phyloP scores from a whole-genome alignment of 2,329 filamentous ascomycete species.

The Cryphonectria naterciae region DNA sequence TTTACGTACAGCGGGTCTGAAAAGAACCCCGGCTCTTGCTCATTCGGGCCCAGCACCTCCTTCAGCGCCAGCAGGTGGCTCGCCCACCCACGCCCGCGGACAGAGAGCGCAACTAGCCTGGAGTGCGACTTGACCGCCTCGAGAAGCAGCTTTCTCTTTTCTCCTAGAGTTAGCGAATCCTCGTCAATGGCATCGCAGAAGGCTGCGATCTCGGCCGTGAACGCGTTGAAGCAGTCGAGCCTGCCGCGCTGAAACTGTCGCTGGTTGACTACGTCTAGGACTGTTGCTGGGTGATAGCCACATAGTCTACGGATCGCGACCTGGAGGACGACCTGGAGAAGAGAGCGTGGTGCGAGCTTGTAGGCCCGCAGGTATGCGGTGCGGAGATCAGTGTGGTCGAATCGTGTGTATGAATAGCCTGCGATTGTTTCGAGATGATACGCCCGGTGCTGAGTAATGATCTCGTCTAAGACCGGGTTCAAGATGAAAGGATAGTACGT shows the following conservation, averaged over 20 bases:
- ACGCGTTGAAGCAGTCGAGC: constrained; percentile 25
- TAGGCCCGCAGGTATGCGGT: neutral
- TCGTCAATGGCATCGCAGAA: constrained; percentile 29
- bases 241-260: constrained; percentile 33
- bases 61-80: neutral
- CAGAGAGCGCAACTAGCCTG: neutral
- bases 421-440: neutral
- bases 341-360: constrained; percentile 27
- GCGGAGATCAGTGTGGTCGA: constrained; percentile 18
- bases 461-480: constrained; percentile 17
- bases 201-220: constrained; percentile 19
- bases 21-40: neutral
- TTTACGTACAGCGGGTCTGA: neutral
- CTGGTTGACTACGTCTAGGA: constrained; percentile 31
- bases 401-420: constrained; percentile 23
- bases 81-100: neutral
- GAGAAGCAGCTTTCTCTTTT: neutral
- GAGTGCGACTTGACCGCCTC: neutral
- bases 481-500: constrained; percentile 13
- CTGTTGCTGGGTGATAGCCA: constrained; percentile 25
- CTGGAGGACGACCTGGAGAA: constrained; percentile 30
- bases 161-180: neutral
- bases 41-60: neutral
- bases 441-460: constrained; percentile 23
- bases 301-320: constrained; percentile 30